Conservation (phyloP, 352 stramenopile genomes). For the Pythium volutum region DNA sequence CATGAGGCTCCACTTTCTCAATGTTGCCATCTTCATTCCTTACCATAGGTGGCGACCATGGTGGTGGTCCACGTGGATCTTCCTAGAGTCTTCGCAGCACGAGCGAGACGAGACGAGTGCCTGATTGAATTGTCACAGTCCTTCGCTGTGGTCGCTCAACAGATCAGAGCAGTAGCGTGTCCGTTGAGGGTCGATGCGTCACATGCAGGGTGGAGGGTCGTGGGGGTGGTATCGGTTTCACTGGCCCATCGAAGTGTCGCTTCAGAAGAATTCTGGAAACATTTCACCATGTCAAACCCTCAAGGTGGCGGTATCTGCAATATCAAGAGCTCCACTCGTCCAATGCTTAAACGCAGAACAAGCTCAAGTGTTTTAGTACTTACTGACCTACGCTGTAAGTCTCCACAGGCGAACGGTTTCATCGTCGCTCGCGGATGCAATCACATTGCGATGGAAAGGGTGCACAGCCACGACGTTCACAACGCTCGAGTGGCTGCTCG, state of each 20-base stretch:
- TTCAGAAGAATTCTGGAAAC: not conserved
- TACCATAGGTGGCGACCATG: slow-evolving; percentile 33
- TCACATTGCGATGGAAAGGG: slow-evolving; percentile 41
- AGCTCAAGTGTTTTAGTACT: not conserved
- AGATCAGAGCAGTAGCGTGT: not conserved
- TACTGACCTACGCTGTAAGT: slow-evolving; percentile 5
- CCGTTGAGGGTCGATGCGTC: slow-evolving; percentile 6
- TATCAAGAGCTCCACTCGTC: not conserved
- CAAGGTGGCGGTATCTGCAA: not conserved
- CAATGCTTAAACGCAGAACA: not conserved
- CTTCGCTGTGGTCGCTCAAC: not conserved
- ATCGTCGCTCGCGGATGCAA: slow-evolving; percentile 74
- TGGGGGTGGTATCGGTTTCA: not conserved
- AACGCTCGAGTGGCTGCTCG: slow-evolving; percentile 59
- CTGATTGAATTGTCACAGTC: too few species aligned
- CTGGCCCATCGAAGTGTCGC: not conserved
- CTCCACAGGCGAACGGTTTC: slow-evolving; percentile 49
- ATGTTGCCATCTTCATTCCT: too few species aligned
- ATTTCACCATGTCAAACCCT: not conserved
- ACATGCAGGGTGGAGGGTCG: not conserved
- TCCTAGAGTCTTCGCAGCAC: not conserved
- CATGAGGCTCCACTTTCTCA: too few species aligned
- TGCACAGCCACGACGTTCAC: slow-evolving; percentile 69
- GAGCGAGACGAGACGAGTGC: not conserved
- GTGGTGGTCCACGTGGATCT: not conserved